phyloP scores from a whole-genome alignment of 768 basidiomycete genomes.

The Boletus vermiculosoides region DNA sequence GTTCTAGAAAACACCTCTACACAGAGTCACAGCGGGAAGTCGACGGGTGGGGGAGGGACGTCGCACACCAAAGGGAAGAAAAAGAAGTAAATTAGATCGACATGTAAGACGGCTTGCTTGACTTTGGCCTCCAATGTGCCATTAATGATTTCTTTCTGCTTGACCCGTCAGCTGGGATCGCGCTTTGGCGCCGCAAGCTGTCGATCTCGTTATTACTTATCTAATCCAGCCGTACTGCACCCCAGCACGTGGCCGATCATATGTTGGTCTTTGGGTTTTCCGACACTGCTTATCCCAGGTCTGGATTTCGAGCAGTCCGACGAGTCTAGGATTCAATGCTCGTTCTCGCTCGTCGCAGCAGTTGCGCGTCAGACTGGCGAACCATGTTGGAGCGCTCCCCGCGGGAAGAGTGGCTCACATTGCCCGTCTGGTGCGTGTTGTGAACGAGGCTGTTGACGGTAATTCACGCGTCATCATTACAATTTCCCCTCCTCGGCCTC shows the following conservation, averaged over 20 bases:
- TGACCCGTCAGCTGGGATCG: conserved; percentile 18
- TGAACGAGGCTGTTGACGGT: conserved; percentile 29
- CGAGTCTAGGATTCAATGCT: background rate
- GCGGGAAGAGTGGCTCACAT: conserved; percentile 16
- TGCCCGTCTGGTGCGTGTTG: conserved; percentile 26
- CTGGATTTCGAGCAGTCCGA: conserved; percentile 4
- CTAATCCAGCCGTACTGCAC: conserved; percentile 25
- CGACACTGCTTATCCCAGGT: background rate
- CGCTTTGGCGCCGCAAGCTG: conserved; percentile 19
- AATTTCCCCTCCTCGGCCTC: conserved; percentile 25
- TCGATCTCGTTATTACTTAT: conserved; percentile 18
- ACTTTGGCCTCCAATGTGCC: conserved; percentile 14
- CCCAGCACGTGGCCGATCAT: conserved; percentile 17
- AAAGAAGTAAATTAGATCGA: conserved; percentile 51
- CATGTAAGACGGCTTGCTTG: conserved; percentile 21
- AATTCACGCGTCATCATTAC: conserved; percentile 23
- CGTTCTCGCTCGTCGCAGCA: conserved; percentile 2
- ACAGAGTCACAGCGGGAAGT: conserved; percentile 34
- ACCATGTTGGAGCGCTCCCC: conserved; percentile 1
- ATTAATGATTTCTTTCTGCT: conserved; percentile 26
- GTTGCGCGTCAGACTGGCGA: background rate
- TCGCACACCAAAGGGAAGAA: conserved; percentile 59
- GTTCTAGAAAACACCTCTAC: conserved; percentile 27
- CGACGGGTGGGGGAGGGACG: conserved; percentile 36
- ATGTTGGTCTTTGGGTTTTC: background rate